Percentiles rank a stretch among this genome's conserved stretches.
Conservation (phyloP, 495 filamentous ascomycete species). For the Aspergillus haitiensis region DNA sequence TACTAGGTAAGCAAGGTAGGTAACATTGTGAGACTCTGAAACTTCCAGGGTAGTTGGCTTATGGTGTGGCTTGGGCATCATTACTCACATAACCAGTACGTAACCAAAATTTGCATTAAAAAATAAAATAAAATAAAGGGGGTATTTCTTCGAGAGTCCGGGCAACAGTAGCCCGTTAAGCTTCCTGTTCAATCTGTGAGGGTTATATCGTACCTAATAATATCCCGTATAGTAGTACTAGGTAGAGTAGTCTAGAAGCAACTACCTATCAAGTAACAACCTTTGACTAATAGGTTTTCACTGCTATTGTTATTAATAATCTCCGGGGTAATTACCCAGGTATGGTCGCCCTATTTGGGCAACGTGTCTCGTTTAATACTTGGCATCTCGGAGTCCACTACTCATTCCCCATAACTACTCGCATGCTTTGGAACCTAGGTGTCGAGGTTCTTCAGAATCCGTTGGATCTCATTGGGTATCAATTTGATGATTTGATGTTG, state of each 20-base stretch:
- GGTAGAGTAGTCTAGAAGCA: no score
- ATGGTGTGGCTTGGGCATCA: constrained; percentile 5
- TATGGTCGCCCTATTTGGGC: background rate
- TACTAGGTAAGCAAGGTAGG: no score
- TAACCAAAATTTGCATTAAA: background rate
- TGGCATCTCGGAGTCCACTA: background rate
- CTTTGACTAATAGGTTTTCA: background rate
- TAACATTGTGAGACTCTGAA: background rate
- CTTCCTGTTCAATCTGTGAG: background rate
- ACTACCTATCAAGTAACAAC: no score
- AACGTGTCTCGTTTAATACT: background rate
- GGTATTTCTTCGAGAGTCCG: no score
- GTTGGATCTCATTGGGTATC: no score
- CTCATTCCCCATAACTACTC: background rate
- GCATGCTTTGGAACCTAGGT: no score
- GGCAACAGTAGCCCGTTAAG: background rate
- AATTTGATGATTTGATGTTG: no score
- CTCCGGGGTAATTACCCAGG: background rate
- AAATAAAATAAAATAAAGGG: background rate
- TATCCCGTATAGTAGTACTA: no score
- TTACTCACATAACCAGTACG: constrained; percentile 1
- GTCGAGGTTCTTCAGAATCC: no score
- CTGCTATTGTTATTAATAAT: background rate
- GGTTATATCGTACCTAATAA: no score
- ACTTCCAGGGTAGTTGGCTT: background rate